Evolutionary conservation across 345 rosid genomes (phyloP).

Genomic region (Laguncularia racemosa): DNA sequence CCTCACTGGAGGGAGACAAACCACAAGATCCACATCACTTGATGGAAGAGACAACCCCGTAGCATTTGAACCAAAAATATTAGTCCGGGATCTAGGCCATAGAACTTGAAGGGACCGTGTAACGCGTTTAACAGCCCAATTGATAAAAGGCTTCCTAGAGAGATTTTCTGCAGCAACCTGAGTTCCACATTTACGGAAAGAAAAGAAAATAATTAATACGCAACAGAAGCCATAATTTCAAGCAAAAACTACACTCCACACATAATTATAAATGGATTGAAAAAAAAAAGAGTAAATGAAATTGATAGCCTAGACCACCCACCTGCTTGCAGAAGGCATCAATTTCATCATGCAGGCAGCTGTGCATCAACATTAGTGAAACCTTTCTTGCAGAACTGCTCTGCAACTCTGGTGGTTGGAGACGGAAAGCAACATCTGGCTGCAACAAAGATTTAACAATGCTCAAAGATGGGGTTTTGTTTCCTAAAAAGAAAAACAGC

Average conservation of each 20-base stretch:
- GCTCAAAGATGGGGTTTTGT: not conserved
- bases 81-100: slow-evolving; percentile 97
- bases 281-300: not conserved
- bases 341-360: slow-evolving; percentile 70
- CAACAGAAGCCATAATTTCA: no score
- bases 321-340: slow-evolving; percentile 91
- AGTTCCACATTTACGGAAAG: not conserved
- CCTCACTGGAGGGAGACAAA: slow-evolving; percentile 97
- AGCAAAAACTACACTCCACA: not conserved
- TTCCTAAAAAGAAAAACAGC: not conserved
- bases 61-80: slow-evolving; percentile 88
- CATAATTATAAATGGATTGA: slow-evolving; percentile 1
- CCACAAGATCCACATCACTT: slow-evolving; percentile 99
- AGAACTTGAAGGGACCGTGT: slow-evolving; percentile 90
- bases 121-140: slow-evolving; percentile 95
- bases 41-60: slow-evolving; percentile 94
- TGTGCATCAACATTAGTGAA: slow-evolving; percentile 63
- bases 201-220: not conserved
- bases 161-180: slow-evolving; percentile 81
- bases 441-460: slow-evolving; percentile 20
- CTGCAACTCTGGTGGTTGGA: slow-evolving; percentile 65
- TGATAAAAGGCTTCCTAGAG: slow-evolving; percentile 83
- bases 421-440: slow-evolving; percentile 87
- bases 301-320: not conserved
- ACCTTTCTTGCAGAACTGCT: slow-evolving; percentile 47